phyloP scores from a whole-genome alignment of 208 protist genomes.

The Trypanosoma mega region DNA sequence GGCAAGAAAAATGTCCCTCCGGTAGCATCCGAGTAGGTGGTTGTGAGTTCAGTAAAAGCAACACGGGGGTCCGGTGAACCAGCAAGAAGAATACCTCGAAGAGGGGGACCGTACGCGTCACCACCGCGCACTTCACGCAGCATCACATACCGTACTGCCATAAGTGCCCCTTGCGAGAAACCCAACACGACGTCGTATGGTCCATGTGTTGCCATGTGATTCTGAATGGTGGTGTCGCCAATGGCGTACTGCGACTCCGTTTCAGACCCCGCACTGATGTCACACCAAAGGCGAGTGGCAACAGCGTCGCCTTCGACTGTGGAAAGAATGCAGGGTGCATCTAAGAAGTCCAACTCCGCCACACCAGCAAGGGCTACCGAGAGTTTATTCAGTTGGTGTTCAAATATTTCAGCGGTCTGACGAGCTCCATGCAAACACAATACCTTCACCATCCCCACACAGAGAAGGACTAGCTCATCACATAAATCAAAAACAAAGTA shows the following conservation, averaged over 20 bases:
- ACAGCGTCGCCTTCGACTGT: conserved; percentile 42
- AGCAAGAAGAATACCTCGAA: conserved; percentile 57
- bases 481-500: conserved; percentile 3
- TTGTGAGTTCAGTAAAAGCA: conserved; percentile 30
- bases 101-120: conserved; percentile 17
- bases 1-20: conserved; percentile 31
- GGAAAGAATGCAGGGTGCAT: conserved; percentile 59
- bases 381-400: conserved; percentile 73
- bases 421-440: conserved; percentile 78
- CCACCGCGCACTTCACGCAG: conserved; percentile 26
- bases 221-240: conserved; percentile 46
- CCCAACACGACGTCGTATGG: conserved; percentile 67
- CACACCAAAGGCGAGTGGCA: conserved; percentile 62
- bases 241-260: conserved; percentile 37
- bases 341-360: conserved; percentile 55
- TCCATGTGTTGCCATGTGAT: conserved; percentile 24
- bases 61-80: conserved; percentile 62
- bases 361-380: conserved; percentile 32
- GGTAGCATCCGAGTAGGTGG: conserved; percentile 3
- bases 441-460: conserved; percentile 51
- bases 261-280: conserved; percentile 1
- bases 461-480: not conserved
- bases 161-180: conserved; percentile 82
- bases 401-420: conserved; percentile 85
- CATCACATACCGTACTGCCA: conserved; percentile 67